phyloP scores from a whole-genome alignment of 75 land plant species.

The Cunninghamia lanceolata region DNA sequence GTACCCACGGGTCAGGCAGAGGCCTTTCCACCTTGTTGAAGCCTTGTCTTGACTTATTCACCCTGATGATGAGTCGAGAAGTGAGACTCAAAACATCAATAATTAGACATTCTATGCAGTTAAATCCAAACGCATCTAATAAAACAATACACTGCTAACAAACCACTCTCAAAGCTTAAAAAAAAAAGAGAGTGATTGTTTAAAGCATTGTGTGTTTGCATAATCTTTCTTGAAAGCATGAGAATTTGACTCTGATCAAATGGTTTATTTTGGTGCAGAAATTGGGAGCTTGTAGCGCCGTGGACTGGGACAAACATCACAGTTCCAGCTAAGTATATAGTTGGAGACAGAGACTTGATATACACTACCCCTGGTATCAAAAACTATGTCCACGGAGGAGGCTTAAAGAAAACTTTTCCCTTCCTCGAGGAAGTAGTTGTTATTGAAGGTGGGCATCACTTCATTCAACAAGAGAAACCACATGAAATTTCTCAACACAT shows the following conservation, averaged over 20 bases:
- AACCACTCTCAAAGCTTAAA: too few relatives aligned
- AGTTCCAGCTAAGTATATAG: slow-evolving; percentile 59
- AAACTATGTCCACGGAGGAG: slow-evolving; percentile 39
- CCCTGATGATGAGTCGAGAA: too few relatives aligned
- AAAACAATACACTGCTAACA: too few relatives aligned
- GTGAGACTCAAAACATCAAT: too few relatives aligned
- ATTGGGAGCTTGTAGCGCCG: slow-evolving; percentile 71
- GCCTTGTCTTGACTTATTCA: not conserved
- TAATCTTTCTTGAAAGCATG: not conserved
- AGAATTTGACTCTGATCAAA: not conserved
- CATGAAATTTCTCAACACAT: slow-evolving; percentile 32
- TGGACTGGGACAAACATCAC: slow-evolving; percentile 48
- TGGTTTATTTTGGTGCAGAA: slow-evolving; percentile 27
- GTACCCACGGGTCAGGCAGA: not conserved
- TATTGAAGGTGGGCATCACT: slow-evolving; percentile 53
- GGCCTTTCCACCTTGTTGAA: not conserved
- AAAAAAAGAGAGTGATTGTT: not conserved
- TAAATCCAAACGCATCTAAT: too few relatives aligned
- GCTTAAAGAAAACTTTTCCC: slow-evolving; percentile 46
- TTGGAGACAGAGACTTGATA: slow-evolving; percentile 50
- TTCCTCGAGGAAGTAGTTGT: slow-evolving; percentile 39
- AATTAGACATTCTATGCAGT: too few relatives aligned
- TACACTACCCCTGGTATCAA: slow-evolving; percentile 32
- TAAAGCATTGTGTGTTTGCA: not conserved
- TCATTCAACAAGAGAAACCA: slow-evolving; percentile 48